These are phyloP conservation scores for Cercophora sp. DNA, from an alignment of 495 filamentous ascomycete genomes.

Conservation along the genomic window DNA sequence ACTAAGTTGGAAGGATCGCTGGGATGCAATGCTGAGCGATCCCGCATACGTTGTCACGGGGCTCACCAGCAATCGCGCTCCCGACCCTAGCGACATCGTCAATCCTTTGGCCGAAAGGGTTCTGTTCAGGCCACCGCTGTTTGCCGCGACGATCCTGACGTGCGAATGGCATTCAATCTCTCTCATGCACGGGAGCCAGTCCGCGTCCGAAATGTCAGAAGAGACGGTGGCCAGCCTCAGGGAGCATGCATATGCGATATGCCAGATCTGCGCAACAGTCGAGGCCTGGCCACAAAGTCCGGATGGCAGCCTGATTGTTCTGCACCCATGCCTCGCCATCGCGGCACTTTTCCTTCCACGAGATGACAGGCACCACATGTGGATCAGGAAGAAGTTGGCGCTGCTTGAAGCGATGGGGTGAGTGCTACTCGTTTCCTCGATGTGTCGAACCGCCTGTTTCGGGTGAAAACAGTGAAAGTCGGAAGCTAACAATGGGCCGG, in stretches of 20 bases:
- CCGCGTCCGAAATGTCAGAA: conserved; percentile 48
- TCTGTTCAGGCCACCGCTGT: conserved; percentile 65
- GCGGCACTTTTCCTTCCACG: conserved; percentile 73
- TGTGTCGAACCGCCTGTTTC: no score
- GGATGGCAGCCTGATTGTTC: conserved; percentile 62
- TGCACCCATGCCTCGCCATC: conserved; percentile 74
- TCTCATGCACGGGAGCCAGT: conserved; percentile 76
- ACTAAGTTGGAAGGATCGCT: conserved; percentile 50
- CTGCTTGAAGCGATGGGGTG: conserved; percentile 79
- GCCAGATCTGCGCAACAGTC: conserved; percentile 73
- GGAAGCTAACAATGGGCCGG: conserved; percentile 8
- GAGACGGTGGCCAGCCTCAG: conserved; percentile 52
- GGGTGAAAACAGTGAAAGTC: background rate
- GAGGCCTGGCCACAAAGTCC: conserved; percentile 67
- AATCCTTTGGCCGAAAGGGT: conserved; percentile 65
- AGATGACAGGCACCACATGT: conserved; percentile 70
- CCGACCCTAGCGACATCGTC: conserved; percentile 61
- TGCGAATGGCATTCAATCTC: conserved; percentile 75
- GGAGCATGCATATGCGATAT: conserved; percentile 62
- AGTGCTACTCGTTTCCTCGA: conserved; percentile 42
- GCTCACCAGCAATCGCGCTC: conserved; percentile 48
- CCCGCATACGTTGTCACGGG: conserved; percentile 54
- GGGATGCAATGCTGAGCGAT: conserved; percentile 58
- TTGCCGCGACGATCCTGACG: conserved; percentile 64
- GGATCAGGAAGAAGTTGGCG: conserved; percentile 76